Percentiles rank a stretch among this genome's conserved stretches.
phyloP scores from a whole-genome alignment of 495 filamentous ascomycete species.

The Antarctomyces pellizariae region DNA sequence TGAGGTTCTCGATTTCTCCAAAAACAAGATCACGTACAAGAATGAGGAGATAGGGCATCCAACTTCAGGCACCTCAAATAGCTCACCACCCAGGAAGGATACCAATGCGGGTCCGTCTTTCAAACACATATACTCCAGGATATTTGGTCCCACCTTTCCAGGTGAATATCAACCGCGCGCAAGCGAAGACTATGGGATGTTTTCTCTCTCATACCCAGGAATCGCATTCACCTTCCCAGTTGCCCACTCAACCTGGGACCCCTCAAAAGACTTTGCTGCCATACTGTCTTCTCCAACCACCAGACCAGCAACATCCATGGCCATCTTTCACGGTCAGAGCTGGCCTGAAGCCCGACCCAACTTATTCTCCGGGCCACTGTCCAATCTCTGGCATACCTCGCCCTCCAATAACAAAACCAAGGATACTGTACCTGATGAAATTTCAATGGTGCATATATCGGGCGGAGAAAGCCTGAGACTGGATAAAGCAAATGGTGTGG shows the following conservation, averaged over 20 bases:
- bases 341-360: constrained; percentile 61
- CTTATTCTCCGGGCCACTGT: constrained; percentile 46
- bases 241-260: constrained; percentile 48
- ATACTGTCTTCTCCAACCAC: constrained; percentile 59
- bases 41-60: constrained; percentile 60
- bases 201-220: constrained; percentile 81
- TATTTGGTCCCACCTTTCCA: constrained; percentile 77
- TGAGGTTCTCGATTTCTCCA: constrained; percentile 80
- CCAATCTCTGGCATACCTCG: no score
- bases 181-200: constrained; percentile 30
- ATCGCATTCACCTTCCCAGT: constrained; percentile 81
- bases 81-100: constrained; percentile 14
- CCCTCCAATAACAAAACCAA: no score
- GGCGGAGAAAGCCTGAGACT: constrained; percentile 57
- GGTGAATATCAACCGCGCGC: constrained; percentile 62
- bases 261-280: constrained; percentile 64
- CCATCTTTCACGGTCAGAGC: constrained; percentile 67
- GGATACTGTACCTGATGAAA: constrained; percentile 65
- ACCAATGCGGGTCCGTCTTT: constrained; percentile 49
- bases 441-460: constrained; percentile 52
- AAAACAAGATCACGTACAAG: constrained; percentile 61
- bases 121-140: constrained; percentile 70
- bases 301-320: constrained; percentile 54
- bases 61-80: constrained; percentile 20
- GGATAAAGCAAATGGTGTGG: constrained; percentile 26